These are phyloP conservation scores for Biancaea sappan DNA, from an alignment of 306 rosid genomes.

Conservation along the genomic window DNA sequence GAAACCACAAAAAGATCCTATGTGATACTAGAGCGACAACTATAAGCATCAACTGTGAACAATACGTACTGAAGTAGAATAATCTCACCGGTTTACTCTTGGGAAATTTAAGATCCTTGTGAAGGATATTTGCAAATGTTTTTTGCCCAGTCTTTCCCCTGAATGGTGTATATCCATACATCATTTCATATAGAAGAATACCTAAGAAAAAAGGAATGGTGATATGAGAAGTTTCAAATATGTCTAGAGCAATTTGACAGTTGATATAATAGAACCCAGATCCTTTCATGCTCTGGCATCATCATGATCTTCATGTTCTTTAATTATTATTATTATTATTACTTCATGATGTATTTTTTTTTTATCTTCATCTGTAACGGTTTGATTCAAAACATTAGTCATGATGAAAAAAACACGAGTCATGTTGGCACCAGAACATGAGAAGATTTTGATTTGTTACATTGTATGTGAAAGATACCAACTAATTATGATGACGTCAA, in stretches of 20 bases:
- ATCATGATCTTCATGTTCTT: too few relatives aligned
- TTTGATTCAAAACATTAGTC: too few relatives aligned
- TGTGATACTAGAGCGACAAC: neutral
- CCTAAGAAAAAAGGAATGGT: constrained; percentile 44
- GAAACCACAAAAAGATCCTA: neutral
- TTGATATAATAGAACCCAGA: too few relatives aligned
- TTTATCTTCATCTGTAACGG: too few relatives aligned
- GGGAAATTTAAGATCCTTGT: constrained; percentile 94
- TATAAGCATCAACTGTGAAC: neutral
- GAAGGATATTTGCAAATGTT: constrained; percentile 91
- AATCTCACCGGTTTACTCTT: constrained; percentile 66
- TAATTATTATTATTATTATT: too few relatives aligned
- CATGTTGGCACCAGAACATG: too few relatives aligned
- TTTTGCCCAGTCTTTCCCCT: constrained; percentile 92
- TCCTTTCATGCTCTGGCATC: too few relatives aligned
- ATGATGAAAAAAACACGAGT: too few relatives aligned
- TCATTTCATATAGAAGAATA: constrained; percentile 87
- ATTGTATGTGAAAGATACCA: neutral
- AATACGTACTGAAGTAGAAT: neutral
- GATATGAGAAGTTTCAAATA: neutral
- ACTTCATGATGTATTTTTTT: too few relatives aligned
- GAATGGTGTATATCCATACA: constrained; percentile 91
- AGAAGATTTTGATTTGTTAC: too few relatives aligned
- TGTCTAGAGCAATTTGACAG: too few relatives aligned
- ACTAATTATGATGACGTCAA: too few relatives aligned